Percentiles rank a stretch among this genome's conserved stretches.
phyloP scores from a whole-genome alignment of 2,329 filamentous ascomycete species.

The Epichloe uncinata region DNA sequence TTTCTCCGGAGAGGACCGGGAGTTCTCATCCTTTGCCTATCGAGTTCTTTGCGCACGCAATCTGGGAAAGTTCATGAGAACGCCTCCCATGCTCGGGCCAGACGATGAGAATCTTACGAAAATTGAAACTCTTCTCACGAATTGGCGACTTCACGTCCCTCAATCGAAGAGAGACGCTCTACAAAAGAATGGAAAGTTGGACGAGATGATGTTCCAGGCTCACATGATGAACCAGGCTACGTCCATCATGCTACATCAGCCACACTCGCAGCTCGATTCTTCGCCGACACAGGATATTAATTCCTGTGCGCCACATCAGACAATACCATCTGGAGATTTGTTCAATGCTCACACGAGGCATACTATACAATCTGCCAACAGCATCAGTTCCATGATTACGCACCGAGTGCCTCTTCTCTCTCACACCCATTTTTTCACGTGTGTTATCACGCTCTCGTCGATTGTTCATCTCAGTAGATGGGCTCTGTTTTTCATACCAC shows the following conservation, averaged over 20 bases:
- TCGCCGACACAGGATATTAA: constrained; percentile 45
- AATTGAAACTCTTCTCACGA: constrained; percentile 43
- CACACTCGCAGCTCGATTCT: constrained; percentile 60
- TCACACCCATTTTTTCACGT: constrained; percentile 82
- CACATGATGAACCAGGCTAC: constrained; percentile 61
- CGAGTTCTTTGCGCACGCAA: constrained; percentile 71
- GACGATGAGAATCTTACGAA: constrained; percentile 38
- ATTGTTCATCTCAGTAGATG: constrained; percentile 75
- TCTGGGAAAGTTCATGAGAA: constrained; percentile 59
- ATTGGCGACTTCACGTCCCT: constrained; percentile 73
- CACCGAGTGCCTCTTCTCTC: constrained; percentile 57
- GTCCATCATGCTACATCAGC: constrained; percentile 66
- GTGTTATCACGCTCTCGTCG: constrained; percentile 63
- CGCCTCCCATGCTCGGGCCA: constrained; percentile 35
- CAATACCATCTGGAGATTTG: constrained; percentile 32
- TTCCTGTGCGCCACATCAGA: constrained; percentile 50
- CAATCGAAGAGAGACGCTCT: constrained; percentile 56
- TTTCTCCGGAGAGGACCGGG: constrained; percentile 55
- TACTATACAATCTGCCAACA: constrained; percentile 64
- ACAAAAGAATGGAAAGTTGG: constrained; percentile 55
- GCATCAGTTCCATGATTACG: constrained; percentile 61
- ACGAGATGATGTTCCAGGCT: constrained; percentile 87
- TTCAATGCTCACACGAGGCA: constrained; percentile 64
- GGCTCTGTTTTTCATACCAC: constrained; percentile 48
- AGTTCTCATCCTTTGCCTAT: constrained; percentile 77